These are phyloP conservation scores for Helminthosporium solani DNA, from an alignment of 2,329 filamentous ascomycete species.

Conservation along the genomic window DNA sequence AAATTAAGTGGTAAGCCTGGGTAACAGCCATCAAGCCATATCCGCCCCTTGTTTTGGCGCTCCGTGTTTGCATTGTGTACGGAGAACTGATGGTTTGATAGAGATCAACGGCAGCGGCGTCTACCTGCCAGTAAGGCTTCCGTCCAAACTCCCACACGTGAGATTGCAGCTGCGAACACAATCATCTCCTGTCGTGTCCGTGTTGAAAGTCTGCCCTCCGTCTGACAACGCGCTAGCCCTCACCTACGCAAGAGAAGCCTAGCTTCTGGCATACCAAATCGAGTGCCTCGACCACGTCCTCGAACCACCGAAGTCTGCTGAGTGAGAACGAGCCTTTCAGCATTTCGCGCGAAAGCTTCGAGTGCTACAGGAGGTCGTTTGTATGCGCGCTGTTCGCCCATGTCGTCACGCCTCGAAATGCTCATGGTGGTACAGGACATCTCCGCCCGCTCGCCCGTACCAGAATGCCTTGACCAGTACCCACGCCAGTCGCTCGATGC, in stretches of 20 bases:
- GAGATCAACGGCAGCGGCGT: constrained; percentile 96
- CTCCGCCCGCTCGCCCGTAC: constrained; percentile 77
- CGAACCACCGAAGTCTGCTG: constrained; percentile 63
- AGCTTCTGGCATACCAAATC: constrained; percentile 67
- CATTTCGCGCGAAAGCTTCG: constrained; percentile 94
- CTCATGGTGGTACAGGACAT: constrained; percentile 70
- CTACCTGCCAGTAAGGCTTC: constrained; percentile 75
- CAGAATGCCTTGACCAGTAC: constrained; percentile 54
- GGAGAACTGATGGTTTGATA: constrained; percentile 48
- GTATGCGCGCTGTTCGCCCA: constrained; percentile 56
- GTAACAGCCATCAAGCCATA: constrained; percentile 6
- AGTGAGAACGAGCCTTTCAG: constrained; percentile 90
- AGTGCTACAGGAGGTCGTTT: constrained; percentile 93
- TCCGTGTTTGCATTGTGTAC: no score
- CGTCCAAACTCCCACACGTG: background rate
- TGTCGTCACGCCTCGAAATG: background rate
- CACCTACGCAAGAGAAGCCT: constrained; percentile 86
- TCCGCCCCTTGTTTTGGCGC: constrained; percentile 6
- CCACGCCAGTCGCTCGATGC: constrained; percentile 54
- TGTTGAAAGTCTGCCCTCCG: background rate
- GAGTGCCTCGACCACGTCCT: constrained; percentile 52
- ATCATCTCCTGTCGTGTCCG: background rate
- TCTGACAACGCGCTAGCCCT: constrained; percentile 52
- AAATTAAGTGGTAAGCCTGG: constrained; percentile 53
- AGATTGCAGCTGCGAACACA: background rate